Evolutionary conservation across 1,284 basidiomycete genomes (phyloP), one percentile per base, ranked within the genome.

Genomic region (Lentinus polychrous): DNA sequence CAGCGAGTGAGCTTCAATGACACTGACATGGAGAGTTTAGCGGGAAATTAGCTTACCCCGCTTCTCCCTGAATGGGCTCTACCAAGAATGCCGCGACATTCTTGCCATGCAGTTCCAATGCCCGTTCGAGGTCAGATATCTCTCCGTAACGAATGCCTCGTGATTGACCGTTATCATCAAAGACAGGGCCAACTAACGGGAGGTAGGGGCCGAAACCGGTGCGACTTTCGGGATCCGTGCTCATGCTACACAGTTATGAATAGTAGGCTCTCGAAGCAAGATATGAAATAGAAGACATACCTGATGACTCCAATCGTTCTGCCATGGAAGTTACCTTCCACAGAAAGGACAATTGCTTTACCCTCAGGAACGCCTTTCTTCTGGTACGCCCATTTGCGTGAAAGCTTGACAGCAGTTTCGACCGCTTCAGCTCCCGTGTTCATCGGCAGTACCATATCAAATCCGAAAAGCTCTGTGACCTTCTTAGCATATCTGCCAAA

Each of bases 341-440:
- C 94, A 52, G 84, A 87, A 39, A 98, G 73, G n/a, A 99, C 78
- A 56, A 93, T 80, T 0, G 95, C 95, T 61, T 89, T 79, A 52
- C 88, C 91, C 49, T 86, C 83, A 27, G 81, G 74, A 36, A 94
- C 86, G 43, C 82, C 84, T 74, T 94, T 98, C 72, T 83, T 81
- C 72, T 77, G 74, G 68, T 95, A 94, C 50, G 81, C 93, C 93
- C 94, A 96, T 71, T 94, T 94, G 57, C 93, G 73, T 0, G 93
- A 83, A 18, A 96, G 76, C 75, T 93, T 91, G 55, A 89, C 59
- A 15, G 76, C 73, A 0, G 94, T 96, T 72, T 99, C 94, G 52
- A 99, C 95, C 7, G 95, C 95, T 65, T 99, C 95, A 1, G 94
- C 94, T 38, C 95, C 95, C 0, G 95, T 99, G 76, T 99, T 99